Conservation (phyloP, 495 filamentous ascomycete genomes). For the Aspergillus carlsbadensis region DNA sequence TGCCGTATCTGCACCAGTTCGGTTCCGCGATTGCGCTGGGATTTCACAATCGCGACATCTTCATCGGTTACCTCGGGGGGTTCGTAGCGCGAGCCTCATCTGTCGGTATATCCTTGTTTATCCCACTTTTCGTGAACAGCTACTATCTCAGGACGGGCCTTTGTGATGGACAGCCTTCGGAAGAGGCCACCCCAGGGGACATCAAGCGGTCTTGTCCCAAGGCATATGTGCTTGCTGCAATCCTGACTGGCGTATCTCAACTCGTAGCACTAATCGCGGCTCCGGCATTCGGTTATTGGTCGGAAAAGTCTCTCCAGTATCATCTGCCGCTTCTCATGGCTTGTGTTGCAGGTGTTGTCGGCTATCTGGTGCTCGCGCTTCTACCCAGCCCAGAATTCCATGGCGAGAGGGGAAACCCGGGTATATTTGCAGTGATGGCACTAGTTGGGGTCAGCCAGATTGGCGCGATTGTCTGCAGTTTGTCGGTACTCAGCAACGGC, state of each 20-base stretch:
- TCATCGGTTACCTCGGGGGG: slow-evolving; percentile 85
- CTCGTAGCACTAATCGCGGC: slow-evolving; percentile 81
- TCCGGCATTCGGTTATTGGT: slow-evolving; percentile 80
- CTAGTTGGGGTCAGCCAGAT: slow-evolving; percentile 89
- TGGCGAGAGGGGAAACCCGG: slow-evolving; percentile 54
- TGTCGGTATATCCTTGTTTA: slow-evolving; percentile 90
- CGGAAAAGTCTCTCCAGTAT: slow-evolving; percentile 57
- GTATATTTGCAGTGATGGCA: slow-evolving; percentile 72
- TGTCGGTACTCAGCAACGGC: slow-evolving; percentile 78
- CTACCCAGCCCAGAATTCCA: slow-evolving; percentile 69
- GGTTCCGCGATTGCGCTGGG: slow-evolving; percentile 69
- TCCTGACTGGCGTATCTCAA: slow-evolving; percentile 84
- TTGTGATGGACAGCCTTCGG: slow-evolving; percentile 61
- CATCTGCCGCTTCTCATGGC: slow-evolving; percentile 74
- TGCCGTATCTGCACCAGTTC: slow-evolving; percentile 46
- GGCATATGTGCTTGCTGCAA: slow-evolving; percentile 82
- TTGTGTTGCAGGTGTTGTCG: slow-evolving; percentile 67
- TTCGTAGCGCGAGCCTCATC: slow-evolving; percentile 96
- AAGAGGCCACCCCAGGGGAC: slow-evolving; percentile 51
- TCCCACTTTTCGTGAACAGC: slow-evolving; percentile 86
- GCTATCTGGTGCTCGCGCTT: slow-evolving; percentile 71
- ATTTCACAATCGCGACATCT: slow-evolving; percentile 70
- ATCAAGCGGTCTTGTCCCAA: slow-evolving; percentile 77
- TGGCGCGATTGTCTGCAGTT: slow-evolving; percentile 88
- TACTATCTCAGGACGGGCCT: slow-evolving; percentile 82